Base-by-base conservation (phyloP, 2,329 filamentous ascomycete genomes). In the Fusarium sp. region DNA sequence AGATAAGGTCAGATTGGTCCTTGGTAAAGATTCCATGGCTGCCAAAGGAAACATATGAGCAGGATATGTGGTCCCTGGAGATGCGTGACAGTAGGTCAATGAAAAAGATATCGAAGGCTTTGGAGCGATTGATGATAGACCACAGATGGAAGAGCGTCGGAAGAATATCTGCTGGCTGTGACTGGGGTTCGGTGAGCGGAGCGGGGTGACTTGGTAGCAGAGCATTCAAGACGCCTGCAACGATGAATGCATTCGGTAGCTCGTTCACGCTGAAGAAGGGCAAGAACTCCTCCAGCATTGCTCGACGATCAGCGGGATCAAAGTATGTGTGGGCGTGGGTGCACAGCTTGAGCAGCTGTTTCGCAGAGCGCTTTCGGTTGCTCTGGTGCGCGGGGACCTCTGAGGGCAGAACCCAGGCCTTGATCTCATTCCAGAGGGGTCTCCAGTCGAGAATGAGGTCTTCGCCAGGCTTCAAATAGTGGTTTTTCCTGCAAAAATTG, bases 141-240 rank as follows among this genome's bases (percentile, higher is more conserved):
- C 95, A 99, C 2, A 98, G 79, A 75, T 99, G 95, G 81, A 99
- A 99, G 69, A 97, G 90, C 1, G 94, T 97, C 4, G 95, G 95
- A 32, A 98, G 80, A 71, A 96, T 94, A 72, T 94, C 88, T 66
- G 93, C 89, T 1, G 95, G 94, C 68, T 93, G 88, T n/a, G 96
- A 86, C 68, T 93, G 87, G 29, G 83, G 81, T 68, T 90, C 86
- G 28, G 87, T 87, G 25, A 87, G 83, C 5, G 92, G 90, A 3
- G 90, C 87, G 2, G 93, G 88, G 32, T 88, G 87, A 7, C 94
- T 97, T 15, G 95, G 95, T 60, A 99, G 84, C 70, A 99, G 82
- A 64, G 96, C 80, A 71, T 96, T 97, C 71, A 99, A 82, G 58
- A 94, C 79, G 3, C 92, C 93, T 24, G 91, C 86, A n/a, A 97